A percentile compares a stretch with the other conserved stretches of the same genome.
phyloP scores from a whole-genome alignment of 345 rosid species.

The Combretum micranthum region DNA sequence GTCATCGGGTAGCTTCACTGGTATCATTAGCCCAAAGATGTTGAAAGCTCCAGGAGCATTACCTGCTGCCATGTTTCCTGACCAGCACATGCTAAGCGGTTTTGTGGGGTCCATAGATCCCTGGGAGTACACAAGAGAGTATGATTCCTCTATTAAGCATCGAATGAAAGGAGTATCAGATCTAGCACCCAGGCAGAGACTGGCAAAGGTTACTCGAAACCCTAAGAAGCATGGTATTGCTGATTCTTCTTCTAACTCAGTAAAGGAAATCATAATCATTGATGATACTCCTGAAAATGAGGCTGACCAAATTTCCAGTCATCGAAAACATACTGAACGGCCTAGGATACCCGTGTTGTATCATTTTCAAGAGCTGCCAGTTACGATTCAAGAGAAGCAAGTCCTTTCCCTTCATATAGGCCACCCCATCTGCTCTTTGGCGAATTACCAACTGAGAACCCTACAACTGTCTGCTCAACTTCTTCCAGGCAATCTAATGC shows the following conservation, averaged over 20 bases:
- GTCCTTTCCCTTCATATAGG: conserved; percentile 25
- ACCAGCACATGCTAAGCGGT: too few species aligned
- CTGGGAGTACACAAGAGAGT: too few species aligned
- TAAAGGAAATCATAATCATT: conserved; percentile 37
- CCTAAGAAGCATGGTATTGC: conserved; percentile 7
- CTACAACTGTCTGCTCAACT: conserved; percentile 5
- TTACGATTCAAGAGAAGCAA: conserved; percentile 16
- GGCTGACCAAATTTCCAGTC: conserved; percentile 8
- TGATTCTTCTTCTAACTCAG: conserved; percentile 18
- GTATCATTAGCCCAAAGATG: too few species aligned
- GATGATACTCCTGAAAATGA: conserved; percentile 45
- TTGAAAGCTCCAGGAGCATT: too few species aligned
- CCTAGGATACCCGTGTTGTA: conserved; percentile 6
- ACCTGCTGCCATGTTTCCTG: too few species aligned
- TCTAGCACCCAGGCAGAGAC: too few species aligned
- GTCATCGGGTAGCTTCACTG: too few species aligned
- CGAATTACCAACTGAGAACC: conserved; percentile 10
- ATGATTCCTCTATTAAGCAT: too few species aligned
- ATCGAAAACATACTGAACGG: conserved; percentile 14
- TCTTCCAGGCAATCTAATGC: conserved; percentile 24
- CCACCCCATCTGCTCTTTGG: conserved; percentile 22
- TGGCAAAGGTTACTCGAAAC: conserved; percentile 6
- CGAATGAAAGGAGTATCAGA: too few species aligned
- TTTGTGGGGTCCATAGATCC: too few species aligned
- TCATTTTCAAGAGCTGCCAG: conserved; percentile 13